phyloP scores from a whole-genome alignment of 2,329 filamentous ascomycete species.

The Pseudogymnoascus sp. region DNA sequence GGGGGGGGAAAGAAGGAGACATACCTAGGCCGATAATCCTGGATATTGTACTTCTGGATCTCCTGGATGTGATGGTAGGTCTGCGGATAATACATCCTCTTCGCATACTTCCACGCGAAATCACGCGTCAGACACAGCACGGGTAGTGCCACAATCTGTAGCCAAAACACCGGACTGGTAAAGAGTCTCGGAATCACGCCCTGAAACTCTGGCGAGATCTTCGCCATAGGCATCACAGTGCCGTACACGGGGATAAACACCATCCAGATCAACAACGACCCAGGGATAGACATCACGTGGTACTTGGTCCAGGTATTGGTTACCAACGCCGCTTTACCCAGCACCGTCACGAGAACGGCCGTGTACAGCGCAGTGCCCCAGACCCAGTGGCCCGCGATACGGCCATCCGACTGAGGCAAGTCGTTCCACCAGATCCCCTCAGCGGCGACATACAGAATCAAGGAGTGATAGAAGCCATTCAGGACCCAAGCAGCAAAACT shows the following conservation, averaged over 20 bases:
- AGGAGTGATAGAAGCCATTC: slow-evolving; percentile 92
- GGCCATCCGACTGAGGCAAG: slow-evolving; percentile 68
- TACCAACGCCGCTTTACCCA: slow-evolving; percentile 88
- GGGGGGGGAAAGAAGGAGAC: slow-evolving; percentile 25
- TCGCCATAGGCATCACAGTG: slow-evolving; percentile 71
- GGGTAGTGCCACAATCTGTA: slow-evolving; percentile 75
- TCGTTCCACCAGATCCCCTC: slow-evolving; percentile 77
- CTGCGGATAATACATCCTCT: slow-evolving; percentile 94
- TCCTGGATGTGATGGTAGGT: slow-evolving; percentile 98
- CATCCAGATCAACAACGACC: slow-evolving; percentile 86
- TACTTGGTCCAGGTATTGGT: slow-evolving; percentile 99
- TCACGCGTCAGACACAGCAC: slow-evolving; percentile 78
- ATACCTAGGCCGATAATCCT: slow-evolving; percentile 92
- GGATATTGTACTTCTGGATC: slow-evolving; percentile 99
- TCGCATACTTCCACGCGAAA: slow-evolving; percentile 93
- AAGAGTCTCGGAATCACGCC: slow-evolving; percentile 78
- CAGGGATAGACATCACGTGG: slow-evolving; percentile 88
- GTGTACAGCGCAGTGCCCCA: slow-evolving; percentile 96
- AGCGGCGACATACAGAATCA: slow-evolving; percentile 81
- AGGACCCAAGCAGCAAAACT: slow-evolving; percentile 89
- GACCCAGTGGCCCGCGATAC: slow-evolving; percentile 87
- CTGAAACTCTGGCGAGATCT: slow-evolving; percentile 74
- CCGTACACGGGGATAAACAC: slow-evolving; percentile 83
- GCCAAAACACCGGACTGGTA: slow-evolving; percentile 77
- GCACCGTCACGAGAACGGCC: slow-evolving; percentile 82